phyloP scores from a whole-genome alignment of 2,329 filamentous ascomycete species.

The Aspergillus novofumigatus region DNA sequence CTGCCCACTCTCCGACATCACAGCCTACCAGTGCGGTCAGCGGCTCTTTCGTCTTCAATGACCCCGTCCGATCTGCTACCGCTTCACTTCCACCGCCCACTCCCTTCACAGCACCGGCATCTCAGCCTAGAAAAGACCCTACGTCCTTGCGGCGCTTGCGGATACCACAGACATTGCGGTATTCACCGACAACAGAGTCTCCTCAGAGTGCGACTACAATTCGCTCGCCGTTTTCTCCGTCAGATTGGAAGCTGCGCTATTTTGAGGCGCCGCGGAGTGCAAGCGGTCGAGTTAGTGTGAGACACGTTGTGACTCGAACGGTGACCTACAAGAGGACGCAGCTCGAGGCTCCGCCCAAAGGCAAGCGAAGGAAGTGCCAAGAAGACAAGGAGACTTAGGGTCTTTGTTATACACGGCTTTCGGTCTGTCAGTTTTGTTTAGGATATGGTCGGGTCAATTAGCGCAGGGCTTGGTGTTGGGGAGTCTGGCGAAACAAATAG shows the following conservation, averaged over 20 bases:
- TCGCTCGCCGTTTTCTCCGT: constrained; percentile 75
- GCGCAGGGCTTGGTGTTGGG: background rate
- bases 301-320: constrained; percentile 90
- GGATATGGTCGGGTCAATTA: background rate
- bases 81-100: constrained; percentile 58
- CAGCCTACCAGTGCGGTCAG: constrained; percentile 38
- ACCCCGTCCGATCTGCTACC: constrained; percentile 52
- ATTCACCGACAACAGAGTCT: constrained; percentile 63
- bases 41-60: constrained; percentile 49
- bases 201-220: constrained; percentile 60
- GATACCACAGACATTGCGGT: constrained; percentile 70
- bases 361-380: constrained; percentile 73
- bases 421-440: background rate
- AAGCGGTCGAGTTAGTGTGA: constrained; percentile 62
- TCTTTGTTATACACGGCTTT: background rate
- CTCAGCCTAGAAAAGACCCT: constrained; percentile 50
- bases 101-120: constrained; percentile 56
- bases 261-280: constrained; percentile 59
- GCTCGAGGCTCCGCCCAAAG: constrained; percentile 85
- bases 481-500: background rate
- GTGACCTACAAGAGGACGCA: constrained; percentile 75
- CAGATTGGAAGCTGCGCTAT: constrained; percentile 70
- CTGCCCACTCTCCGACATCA: constrained; percentile 32
- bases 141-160: constrained; percentile 59
- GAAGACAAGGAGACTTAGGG: background rate